phyloP scores from a whole-genome alignment of 108 stramenopile species.

The Skeletonema menzelii region DNA sequence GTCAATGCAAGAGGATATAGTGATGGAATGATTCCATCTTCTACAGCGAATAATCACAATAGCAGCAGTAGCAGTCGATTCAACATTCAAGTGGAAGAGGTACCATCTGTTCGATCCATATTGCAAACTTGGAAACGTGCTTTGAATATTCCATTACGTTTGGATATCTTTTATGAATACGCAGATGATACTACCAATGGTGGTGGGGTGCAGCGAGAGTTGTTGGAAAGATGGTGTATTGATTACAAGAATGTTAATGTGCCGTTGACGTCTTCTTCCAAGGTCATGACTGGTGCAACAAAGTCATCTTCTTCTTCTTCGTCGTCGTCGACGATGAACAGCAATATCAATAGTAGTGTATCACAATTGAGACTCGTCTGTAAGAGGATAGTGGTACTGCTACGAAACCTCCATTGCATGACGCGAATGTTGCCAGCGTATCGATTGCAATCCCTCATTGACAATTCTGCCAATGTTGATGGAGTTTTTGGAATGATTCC shows the following conservation, averaged over 20 bases:
- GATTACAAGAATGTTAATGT: constrained; percentile 51
- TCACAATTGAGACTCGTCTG: constrained; percentile 75
- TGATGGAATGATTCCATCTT: background rate
- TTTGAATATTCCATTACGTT: constrained; percentile 76
- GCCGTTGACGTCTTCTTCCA: constrained; percentile 3
- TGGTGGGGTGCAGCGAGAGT: constrained; percentile 42
- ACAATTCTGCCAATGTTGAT: background rate
- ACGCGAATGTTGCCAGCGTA: constrained; percentile 74
- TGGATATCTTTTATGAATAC: constrained; percentile 86
- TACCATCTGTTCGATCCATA: constrained; percentile 51
- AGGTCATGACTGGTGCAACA: constrained; percentile 1
- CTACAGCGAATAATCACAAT: constrained; percentile 1
- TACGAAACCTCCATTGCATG: constrained; percentile 67
- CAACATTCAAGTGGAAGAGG: constrained; percentile 73
- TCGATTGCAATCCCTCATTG: constrained; percentile 31
- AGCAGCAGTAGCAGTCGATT: constrained; percentile 51
- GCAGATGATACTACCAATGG: constrained; percentile 3
- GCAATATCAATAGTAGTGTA: constrained; percentile 41
- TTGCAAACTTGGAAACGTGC: constrained; percentile 54
- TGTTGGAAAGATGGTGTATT: constrained; percentile 85
- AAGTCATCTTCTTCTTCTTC: constrained; percentile 2
- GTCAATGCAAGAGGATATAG: background rate
- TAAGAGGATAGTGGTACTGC: constrained; percentile 69
- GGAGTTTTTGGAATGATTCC: background rate
- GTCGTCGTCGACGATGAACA: background rate